Evolutionary conservation across 495 filamentous ascomycete species (phyloP), one percentile per base, ranked within the genome.

Genomic region (Astrocystis sublimbata): DNA sequence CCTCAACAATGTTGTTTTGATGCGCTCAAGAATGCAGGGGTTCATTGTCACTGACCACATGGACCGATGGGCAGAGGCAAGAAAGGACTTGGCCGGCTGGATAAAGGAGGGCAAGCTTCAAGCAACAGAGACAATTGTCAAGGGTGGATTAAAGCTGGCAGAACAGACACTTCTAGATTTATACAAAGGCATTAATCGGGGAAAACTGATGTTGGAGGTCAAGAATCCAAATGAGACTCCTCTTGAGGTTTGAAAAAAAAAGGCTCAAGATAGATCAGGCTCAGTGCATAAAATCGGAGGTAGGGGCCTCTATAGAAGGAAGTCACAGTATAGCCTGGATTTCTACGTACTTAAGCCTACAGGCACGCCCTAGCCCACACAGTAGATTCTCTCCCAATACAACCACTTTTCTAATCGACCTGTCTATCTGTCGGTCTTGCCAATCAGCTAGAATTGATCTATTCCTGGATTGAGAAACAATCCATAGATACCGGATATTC

Each of bases 21-120:
- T 94, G 53, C 89, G 78, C 40, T 45, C 53, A 3, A 76, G 81
- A 83, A 56, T 89, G 92, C 71, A 47, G 70, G 40, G 75, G 79
- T 69, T 88, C 89, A 66, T 88, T 43, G 19, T 91, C 66, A 85
- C 89, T 73, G 76, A 87, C 78, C 88, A 89, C 60, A 79, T 93
- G 50, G 75, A 83, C 63, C 86, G 90, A 76, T 93, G 41, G 41
- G 41, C 17, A 19, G 41, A 43, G 41, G 41, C 41, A 10, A 43
- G 41, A 43, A 43, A 43, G 41, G 41, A 43, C 2, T 43, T 43
- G 23, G 41, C 41, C 41, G 41, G 41, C 41, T 43, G 90, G 91
- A 82, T 93, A 38, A 75, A 81, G 56, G 87, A 92, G 30, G 89
- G 89, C 3, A 81, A 84, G 2, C 85, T 94, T 74, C 89, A 89